Percentiles rank a stretch among this genome's conserved stretches.
Evolutionary conservation across 768 basidiomycete species (phyloP).

Genomic region (Omphalotus guepiniiformis): DNA sequence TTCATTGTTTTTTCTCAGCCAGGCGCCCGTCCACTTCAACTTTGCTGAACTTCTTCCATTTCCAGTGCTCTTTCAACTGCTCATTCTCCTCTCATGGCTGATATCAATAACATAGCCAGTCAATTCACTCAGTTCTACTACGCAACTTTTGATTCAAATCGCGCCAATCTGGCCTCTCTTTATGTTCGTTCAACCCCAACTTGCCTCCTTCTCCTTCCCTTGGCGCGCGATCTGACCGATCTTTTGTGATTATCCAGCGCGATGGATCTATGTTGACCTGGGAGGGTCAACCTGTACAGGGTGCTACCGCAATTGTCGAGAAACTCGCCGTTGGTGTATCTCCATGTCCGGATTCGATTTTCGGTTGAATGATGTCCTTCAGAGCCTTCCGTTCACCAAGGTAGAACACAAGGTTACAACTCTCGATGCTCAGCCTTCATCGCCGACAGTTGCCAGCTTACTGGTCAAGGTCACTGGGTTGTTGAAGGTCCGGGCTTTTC

Average conservation of each 20-base stretch:
- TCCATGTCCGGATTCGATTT: background rate
- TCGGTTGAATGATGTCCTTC: background rate
- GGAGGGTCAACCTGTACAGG: slow-evolving; percentile 60
- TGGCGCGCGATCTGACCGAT: slow-evolving; percentile 22
- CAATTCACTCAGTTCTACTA: slow-evolving; percentile 88
- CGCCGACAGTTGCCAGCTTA: slow-evolving; percentile 46
- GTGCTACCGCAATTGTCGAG: slow-evolving; percentile 51
- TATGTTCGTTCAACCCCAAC: no score
- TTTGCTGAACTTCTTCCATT: slow-evolving; percentile 5
- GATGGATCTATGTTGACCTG: slow-evolving; percentile 80
- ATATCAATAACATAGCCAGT: slow-evolving; percentile 68
- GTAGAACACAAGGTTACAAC: slow-evolving; percentile 82
- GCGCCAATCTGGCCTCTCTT: slow-evolving; percentile 51
- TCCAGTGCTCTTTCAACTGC: slow-evolving; percentile 10
- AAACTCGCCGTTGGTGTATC: slow-evolving; percentile 61
- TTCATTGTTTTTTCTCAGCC: background rate
- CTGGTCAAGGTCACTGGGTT: slow-evolving; percentile 89
- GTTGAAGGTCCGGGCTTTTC: slow-evolving; percentile 50
- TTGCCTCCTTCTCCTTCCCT: slow-evolving; percentile 10
- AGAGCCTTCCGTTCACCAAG: slow-evolving; percentile 77
- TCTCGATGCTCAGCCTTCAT: slow-evolving; percentile 85
- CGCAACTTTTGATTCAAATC: slow-evolving; percentile 62
- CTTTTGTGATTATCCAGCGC: slow-evolving; percentile 50
- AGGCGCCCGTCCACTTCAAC: slow-evolving; percentile 3
- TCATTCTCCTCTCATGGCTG: slow-evolving; percentile 48